Conservation (phyloP, 73 alveolate genomes). For the Paramecium caudatum region DNA sequence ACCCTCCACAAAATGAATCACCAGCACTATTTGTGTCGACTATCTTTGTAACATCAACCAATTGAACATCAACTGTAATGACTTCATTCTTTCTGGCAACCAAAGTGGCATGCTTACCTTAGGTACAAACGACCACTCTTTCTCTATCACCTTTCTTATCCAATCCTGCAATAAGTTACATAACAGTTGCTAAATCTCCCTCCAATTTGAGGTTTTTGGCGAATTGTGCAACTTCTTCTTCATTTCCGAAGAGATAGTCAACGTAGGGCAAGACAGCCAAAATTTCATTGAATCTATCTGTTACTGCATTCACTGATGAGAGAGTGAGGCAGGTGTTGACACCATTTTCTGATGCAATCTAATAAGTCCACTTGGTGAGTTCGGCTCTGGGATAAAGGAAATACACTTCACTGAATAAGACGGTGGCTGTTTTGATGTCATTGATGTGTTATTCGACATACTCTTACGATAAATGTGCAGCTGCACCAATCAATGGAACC, state of each 20-base stretch:
- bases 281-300: slow-evolving; percentile 72
- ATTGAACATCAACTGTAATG: slow-evolving; percentile 70
- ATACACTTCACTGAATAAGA: slow-evolving; percentile 60
- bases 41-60: slow-evolving; percentile 80
- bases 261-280: slow-evolving; percentile 73
- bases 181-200: slow-evolving; percentile 72
- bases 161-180: slow-evolving; percentile 75
- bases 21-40: slow-evolving; percentile 98
- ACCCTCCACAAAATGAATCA: slow-evolving; percentile 97
- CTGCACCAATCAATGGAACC: slow-evolving; percentile 71
- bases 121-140: slow-evolving; percentile 83
- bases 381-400: slow-evolving; percentile 62
- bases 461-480: slow-evolving; percentile 33
- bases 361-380: slow-evolving; percentile 8
- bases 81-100: slow-evolving; percentile 77
- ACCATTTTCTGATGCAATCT: slow-evolving; percentile 56
- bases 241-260: slow-evolving; percentile 91
- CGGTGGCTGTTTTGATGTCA: slow-evolving; percentile 48
- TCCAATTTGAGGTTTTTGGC: slow-evolving; percentile 82
- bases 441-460: slow-evolving; percentile 51
- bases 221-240: slow-evolving; percentile 84
- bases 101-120: slow-evolving; percentile 87
- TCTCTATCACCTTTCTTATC: slow-evolving; percentile 76
- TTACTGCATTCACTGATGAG: slow-evolving; percentile 61
- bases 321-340: slow-evolving; percentile 63